Base-by-base conservation (phyloP, 2,329 filamentous ascomycete species). In the Talaromyces sp. region DNA sequence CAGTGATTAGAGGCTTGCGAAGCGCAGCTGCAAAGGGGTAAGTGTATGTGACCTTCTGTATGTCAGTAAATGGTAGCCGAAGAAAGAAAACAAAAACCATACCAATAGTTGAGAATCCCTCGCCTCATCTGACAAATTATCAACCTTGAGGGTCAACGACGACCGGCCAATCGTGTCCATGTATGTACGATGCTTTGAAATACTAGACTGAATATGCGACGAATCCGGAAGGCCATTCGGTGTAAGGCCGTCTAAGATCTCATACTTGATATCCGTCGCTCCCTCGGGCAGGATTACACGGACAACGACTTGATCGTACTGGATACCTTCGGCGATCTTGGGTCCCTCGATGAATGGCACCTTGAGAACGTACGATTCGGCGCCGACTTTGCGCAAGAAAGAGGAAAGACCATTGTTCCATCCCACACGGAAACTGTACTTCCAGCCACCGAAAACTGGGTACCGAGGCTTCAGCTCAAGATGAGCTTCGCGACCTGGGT, bases 381-480 rank as follows among this genome's bases (percentile, higher is more conserved):
- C 85, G 7, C 77, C 73, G 70, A 83, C 73, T 71, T 82, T 84
- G 72, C 92, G 89, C 69, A 99, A 77, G 76, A 91, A 95, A 65
- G 86, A 87, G 72, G 87, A 87, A 33, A 96, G 84, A 70, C 96
- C 88, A 61, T 91, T 89, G 81, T 98, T 96, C 95, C 95, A 99
- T 70, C 95, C 95, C 65, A 98, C 89, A 66, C 90, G 92, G 83
- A 98, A 99, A 69, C 91, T 95, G 80, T 97, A 98, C 79, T 96
- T 97, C 95, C 95, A 99, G 67, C 92, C 93, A 67, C 95, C 95
- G 73, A 97, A 99, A 27, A 99, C 78, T n/a, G 95, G 95, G 78
- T 96, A 99, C 61, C 95, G 88, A 22, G 95, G 95, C 83, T 93
- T 95, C 68, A 97, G 84, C 78, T 97, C 93, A 33, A 99, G 85